Percentiles rank a stretch among this genome's conserved stretches.
These are phyloP conservation scores for Puccinia hordei DNA, from an alignment of 1,284 basidiomycete species.

Conservation along the genomic window DNA sequence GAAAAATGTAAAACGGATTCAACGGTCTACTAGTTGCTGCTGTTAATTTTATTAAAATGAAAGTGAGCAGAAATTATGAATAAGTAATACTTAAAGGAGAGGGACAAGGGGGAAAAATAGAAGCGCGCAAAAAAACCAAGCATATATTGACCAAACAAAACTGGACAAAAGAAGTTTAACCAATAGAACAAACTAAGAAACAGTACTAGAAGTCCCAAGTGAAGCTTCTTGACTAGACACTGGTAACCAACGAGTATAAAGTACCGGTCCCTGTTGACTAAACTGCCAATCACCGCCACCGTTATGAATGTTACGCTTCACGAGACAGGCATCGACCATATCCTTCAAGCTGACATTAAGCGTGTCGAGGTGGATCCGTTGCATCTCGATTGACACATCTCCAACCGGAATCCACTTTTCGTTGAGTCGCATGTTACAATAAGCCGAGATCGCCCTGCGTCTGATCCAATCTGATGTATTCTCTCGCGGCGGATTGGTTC, in stretches of 20 bases:
- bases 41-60: too few relatives aligned
- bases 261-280: conserved; percentile 39
- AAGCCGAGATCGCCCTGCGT: conserved; percentile 40
- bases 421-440: conserved; percentile 48
- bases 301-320: conserved; percentile 40
- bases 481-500: conserved; percentile 12
- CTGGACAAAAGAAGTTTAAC: background rate
- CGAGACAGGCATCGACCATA: conserved; percentile 48
- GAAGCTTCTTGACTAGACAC: conserved; percentile 29
- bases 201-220: background rate
- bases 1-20: background rate
- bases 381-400: conserved; percentile 47
- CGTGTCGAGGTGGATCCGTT: conserved; percentile 43
- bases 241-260: conserved; percentile 45
- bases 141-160: conserved; percentile 10
- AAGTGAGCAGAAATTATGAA: too few relatives aligned
- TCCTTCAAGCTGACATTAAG: conserved; percentile 40
- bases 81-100: background rate
- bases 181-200: background rate
- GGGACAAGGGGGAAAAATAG: background rate
- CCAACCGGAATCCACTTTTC: conserved; percentile 48
- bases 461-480: conserved; percentile 46
- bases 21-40: too few relatives aligned
- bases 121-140: conserved; percentile 4
- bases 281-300: conserved; percentile 50